Conservation (phyloP, 768 basidiomycete species). For the Amanita subjunquillea region DNA sequence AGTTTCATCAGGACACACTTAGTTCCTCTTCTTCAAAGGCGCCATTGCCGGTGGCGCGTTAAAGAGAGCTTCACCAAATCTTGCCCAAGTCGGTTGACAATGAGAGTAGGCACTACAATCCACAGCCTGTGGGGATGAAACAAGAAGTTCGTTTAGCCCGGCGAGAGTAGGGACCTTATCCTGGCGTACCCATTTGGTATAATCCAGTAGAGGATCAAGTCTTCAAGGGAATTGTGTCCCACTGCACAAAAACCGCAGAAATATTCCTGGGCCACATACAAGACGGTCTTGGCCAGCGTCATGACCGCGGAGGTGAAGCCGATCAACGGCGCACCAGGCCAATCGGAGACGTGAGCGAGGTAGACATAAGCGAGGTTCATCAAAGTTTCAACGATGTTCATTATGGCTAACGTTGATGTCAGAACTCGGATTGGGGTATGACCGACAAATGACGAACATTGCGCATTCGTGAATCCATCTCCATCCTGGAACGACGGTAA, state of each 20-base stretch:
- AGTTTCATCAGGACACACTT: background rate
- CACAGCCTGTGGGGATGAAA: slow-evolving; percentile 41
- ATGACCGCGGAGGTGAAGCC: slow-evolving; percentile 66
- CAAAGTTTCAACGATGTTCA: slow-evolving; percentile 74
- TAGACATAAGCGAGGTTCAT: slow-evolving; percentile 72
- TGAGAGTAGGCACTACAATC: slow-evolving; percentile 60
- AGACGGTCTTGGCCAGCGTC: slow-evolving; percentile 77
- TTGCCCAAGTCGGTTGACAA: slow-evolving; percentile 47
- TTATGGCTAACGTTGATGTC: slow-evolving; percentile 37
- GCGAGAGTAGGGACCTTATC: background rate
- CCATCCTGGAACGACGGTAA: slow-evolving; percentile 47
- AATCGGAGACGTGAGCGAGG: slow-evolving; percentile 49
- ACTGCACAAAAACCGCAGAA: slow-evolving; percentile 63
- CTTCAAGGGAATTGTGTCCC: slow-evolving; percentile 58
- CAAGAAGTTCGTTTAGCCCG: background rate
- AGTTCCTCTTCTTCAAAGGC: background rate
- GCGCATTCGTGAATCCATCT: slow-evolving; percentile 80
- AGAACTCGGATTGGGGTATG: background rate
- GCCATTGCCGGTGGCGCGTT: slow-evolving; percentile 10
- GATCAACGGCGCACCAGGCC: slow-evolving; percentile 60
- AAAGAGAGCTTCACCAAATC: slow-evolving; percentile 42
- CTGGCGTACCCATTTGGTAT: slow-evolving; percentile 66
- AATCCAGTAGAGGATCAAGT: slow-evolving; percentile 52
- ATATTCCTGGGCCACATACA: slow-evolving; percentile 79
- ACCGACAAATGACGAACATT: slow-evolving; percentile 37